These are phyloP conservation scores for Arxiozyma slooffiae DNA, from an alignment of 1,139 yeast species.

Conservation along the genomic window DNA sequence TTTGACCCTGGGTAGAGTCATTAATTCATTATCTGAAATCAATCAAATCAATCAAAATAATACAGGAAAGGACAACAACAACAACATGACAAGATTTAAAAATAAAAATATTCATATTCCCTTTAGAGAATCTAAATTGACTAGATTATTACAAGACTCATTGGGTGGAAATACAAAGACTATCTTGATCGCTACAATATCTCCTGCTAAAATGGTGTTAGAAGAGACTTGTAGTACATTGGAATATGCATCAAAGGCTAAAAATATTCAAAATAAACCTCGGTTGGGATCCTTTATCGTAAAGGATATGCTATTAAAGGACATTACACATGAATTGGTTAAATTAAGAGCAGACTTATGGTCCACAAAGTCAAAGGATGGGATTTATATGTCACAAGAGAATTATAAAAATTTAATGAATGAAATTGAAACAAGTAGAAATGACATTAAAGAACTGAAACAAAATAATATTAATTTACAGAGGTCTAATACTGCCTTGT, in stretches of 20 bases:
- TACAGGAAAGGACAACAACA: neutral
- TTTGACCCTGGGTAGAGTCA: slow-evolving; percentile 55
- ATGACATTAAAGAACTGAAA: slow-evolving; percentile 37
- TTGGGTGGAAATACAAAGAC: slow-evolving; percentile 62
- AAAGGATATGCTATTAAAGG: slow-evolving; percentile 49
- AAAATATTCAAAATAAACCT: slow-evolving; percentile 53
- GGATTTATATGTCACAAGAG: slow-evolving; percentile 50
- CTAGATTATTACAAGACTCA: slow-evolving; percentile 55
- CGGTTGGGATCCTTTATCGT: slow-evolving; percentile 39
- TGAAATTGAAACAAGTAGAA: slow-evolving; percentile 38
- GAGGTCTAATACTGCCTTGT: slow-evolving; percentile 27
- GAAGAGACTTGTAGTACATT: slow-evolving; percentile 58
- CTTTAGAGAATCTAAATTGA: slow-evolving; percentile 56
- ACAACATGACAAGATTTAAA: neutral
- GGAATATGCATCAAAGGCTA: slow-evolving; percentile 59
- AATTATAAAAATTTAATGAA: slow-evolving; percentile 45
- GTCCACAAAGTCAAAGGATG: slow-evolving; percentile 55
- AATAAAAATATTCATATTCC: slow-evolving; percentile 42
- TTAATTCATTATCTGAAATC: slow-evolving; percentile 41
- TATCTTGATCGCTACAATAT: slow-evolving; percentile 53
- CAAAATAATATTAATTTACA: slow-evolving; percentile 32
- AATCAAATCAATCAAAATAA: neutral
- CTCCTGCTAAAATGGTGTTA: slow-evolving; percentile 52
- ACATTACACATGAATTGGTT: slow-evolving; percentile 47
- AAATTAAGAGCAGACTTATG: slow-evolving; percentile 46